A percentile compares a stretch with the other conserved stretches of the same genome.
Evolutionary conservation across 495 filamentous ascomycete species (phyloP).

Genomic region (Stereocaulon alpinum): DNA sequence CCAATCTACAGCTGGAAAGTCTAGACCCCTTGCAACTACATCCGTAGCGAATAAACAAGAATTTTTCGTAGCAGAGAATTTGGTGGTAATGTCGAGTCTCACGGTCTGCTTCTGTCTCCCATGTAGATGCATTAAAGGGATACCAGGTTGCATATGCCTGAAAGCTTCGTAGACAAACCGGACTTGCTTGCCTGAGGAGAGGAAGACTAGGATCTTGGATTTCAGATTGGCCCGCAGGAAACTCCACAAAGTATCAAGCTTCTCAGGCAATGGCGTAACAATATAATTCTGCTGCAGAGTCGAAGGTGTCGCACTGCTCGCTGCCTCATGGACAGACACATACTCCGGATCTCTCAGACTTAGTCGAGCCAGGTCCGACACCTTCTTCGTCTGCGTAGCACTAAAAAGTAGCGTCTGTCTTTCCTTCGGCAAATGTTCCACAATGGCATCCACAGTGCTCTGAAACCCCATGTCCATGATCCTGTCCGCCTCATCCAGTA

Average conservation of each 20-base stretch:
- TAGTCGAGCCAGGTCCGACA: conserved; percentile 81
- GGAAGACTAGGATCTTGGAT: conserved; percentile 84
- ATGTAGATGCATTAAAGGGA: conserved; percentile 89
- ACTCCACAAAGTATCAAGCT: conserved; percentile 82
- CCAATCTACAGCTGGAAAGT: conserved; percentile 97
- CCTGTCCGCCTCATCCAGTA: conserved; percentile 91
- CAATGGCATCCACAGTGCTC: conserved; percentile 77
- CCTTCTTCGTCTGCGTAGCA: conserved; percentile 89
- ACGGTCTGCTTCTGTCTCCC: conserved; percentile 88
- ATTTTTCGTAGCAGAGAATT: conserved; percentile 66
- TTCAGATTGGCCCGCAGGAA: conserved; percentile 86
- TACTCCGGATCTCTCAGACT: conserved; percentile 89
- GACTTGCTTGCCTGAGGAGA: conserved; percentile 92
- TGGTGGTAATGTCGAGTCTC: conserved; percentile 71
- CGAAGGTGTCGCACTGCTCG: conserved; percentile 68
- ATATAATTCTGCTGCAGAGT: conserved; percentile 87
- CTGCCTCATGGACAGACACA: conserved; percentile 81
- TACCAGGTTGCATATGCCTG: conserved; percentile 86
- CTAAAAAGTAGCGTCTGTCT: conserved; percentile 92
- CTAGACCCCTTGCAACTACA: conserved; percentile 83
- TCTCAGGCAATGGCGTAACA: conserved; percentile 70
- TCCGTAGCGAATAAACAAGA: conserved; percentile 92
- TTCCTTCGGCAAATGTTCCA: conserved; percentile 78
- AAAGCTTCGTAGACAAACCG: conserved; percentile 91
- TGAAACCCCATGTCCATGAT: conserved; percentile 99